Conservation (phyloP, 441 rosid species). For the Corymbia citriodora region DNA sequence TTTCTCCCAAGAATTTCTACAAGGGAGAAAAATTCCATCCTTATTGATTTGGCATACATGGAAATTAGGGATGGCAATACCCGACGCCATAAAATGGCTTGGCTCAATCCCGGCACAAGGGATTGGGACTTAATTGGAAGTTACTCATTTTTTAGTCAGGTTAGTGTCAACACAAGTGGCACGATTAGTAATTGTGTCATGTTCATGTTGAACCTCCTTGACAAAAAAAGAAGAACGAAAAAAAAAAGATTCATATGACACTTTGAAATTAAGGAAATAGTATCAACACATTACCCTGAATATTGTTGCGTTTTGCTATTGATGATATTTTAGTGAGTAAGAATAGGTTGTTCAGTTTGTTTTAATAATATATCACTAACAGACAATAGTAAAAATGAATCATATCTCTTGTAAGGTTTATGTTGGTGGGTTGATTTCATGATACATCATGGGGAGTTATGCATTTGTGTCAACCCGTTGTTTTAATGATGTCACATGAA, state of each 20-base stretch:
- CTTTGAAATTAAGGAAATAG: not conserved
- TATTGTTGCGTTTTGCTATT: too few relatives aligned
- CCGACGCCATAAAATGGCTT: not conserved
- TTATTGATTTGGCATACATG: too few relatives aligned
- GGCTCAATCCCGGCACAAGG: not conserved
- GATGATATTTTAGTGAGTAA: too few relatives aligned
- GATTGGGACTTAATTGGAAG: too few relatives aligned
- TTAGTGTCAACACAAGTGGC: not conserved
- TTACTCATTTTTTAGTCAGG: too few relatives aligned
- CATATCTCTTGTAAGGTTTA: not conserved
- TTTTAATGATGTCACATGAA: not conserved
- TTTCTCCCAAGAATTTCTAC: not conserved
- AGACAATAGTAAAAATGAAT: too few relatives aligned
- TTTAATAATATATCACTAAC: too few relatives aligned
- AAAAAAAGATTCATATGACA: not conserved
- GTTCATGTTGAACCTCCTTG: not conserved
- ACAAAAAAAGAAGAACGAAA: too few relatives aligned
- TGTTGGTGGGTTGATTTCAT: not conserved
- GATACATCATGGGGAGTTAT: not conserved
- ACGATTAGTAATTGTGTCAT: not conserved
- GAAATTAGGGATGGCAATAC: not conserved
- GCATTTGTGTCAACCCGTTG: fast-evolving
- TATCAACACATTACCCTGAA: too few relatives aligned
- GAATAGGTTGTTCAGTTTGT: not conserved
- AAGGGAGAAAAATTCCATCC: too few relatives aligned